phyloP scores from a whole-genome alignment of 2,329 filamentous ascomycete genomes.

The Pezicula carpinea region DNA sequence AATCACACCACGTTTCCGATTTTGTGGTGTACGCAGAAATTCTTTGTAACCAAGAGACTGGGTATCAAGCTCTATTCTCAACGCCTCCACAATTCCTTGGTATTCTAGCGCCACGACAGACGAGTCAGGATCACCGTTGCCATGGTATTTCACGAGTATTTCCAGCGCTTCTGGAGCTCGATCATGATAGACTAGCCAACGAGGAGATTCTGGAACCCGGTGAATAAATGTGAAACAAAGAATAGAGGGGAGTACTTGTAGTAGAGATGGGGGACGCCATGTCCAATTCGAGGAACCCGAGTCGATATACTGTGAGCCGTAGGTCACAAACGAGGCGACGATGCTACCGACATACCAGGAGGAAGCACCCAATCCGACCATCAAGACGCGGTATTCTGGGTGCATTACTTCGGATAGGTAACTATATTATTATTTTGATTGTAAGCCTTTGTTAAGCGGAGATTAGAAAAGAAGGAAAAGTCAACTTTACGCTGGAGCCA shows the following conservation, averaged over 20 bases:
- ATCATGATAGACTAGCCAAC: conserved; percentile 23
- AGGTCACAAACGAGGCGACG: neutral
- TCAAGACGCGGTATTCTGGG: neutral
- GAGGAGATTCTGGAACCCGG: conserved; percentile 11
- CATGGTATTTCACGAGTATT: conserved; percentile 33
- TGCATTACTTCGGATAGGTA: neutral
- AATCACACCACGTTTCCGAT: conserved; percentile 46
- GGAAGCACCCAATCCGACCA: neutral
- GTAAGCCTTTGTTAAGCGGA: no score
- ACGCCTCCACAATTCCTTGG: conserved; percentile 31
- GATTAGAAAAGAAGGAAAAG: no score
- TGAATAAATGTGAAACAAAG: conserved; percentile 17
- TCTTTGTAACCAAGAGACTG: conserved; percentile 36
- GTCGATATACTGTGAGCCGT: neutral
- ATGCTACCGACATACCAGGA: neutral
- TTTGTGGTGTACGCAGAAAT: conserved; percentile 42
- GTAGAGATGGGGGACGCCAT: conserved; percentile 2
- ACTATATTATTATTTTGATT: no score
- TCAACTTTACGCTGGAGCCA: neutral
- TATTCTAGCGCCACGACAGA: conserved; percentile 36
- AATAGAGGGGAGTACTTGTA: conserved; percentile 1
- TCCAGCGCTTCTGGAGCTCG: conserved; percentile 11
- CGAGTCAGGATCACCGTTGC: conserved; percentile 34
- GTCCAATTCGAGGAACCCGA: neutral
- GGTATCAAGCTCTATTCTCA: conserved; percentile 28